Percentiles rank a stretch among this genome's conserved stretches.
Conservation (phyloP, 1,284 basidiomycete species). For the Ceratobasidium sp. region DNA sequence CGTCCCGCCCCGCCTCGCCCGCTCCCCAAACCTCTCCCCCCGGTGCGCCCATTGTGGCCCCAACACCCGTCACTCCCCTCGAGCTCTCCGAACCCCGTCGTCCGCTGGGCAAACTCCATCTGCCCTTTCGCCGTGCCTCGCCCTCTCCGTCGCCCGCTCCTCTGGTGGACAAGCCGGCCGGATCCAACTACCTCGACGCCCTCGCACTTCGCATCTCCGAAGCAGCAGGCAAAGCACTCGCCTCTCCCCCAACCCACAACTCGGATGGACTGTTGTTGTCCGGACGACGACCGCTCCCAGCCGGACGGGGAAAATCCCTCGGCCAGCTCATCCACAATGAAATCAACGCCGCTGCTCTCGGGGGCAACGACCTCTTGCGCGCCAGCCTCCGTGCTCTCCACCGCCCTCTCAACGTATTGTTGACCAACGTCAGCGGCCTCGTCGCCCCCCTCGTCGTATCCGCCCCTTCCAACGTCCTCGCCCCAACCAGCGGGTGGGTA, state of each 20-base stretch:
- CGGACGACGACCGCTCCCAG: constrained; percentile 71
- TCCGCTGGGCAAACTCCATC: constrained; percentile 23
- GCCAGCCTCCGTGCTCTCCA: constrained; percentile 75
- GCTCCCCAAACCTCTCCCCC: constrained; percentile 4
- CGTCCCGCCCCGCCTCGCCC: constrained; percentile 26
- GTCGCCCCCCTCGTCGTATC: constrained; percentile 66
- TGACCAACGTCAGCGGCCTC: constrained; percentile 69
- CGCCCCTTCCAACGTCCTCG: constrained; percentile 53
- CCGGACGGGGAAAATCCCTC: constrained; percentile 68
- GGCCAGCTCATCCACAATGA: constrained; percentile 61
- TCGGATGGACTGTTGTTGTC: constrained; percentile 57
- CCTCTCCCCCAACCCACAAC: constrained; percentile 56
- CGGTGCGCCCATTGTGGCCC: neutral
- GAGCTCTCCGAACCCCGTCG: constrained; percentile 20
- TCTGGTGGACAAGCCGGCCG: constrained; percentile 43
- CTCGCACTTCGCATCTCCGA: constrained; percentile 77
- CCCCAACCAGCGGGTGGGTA: constrained; percentile 50
- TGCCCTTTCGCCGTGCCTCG: constrained; percentile 30
- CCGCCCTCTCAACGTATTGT: constrained; percentile 73
- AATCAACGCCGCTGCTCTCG: constrained; percentile 55
- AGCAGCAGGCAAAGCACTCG: constrained; percentile 75
- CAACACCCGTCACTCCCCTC: constrained; percentile 6
- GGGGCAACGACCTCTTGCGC: constrained; percentile 66
- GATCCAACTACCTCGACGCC: constrained; percentile 77
- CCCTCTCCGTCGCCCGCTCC: constrained; percentile 33